Evolutionary conservation across 176 grass and related monocot species (phyloP).

Genomic region (Zea luxurians): DNA sequence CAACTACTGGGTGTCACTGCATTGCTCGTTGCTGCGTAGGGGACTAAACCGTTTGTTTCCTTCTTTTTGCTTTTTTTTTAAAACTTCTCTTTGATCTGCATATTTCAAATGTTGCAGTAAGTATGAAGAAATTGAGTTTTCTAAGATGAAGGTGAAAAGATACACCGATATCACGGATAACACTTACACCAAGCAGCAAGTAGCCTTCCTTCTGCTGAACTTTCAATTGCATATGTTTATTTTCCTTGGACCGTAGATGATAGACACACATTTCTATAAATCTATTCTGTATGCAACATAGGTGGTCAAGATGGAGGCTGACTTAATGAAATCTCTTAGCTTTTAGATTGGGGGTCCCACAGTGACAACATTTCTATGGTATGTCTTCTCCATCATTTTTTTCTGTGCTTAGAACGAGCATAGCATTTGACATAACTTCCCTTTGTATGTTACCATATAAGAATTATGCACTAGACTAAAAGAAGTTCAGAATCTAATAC

Average conservation of each 20-base stretch:
- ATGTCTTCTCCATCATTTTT: neutral
- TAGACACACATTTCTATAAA: neutral
- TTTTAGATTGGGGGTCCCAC: slow-evolving; percentile 56
- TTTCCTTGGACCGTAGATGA: neutral
- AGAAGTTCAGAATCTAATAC: neutral
- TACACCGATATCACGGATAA: slow-evolving; percentile 42
- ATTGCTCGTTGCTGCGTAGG: slow-evolving; percentile 60
- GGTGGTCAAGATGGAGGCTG: slow-evolving; percentile 65
- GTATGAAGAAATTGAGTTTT: slow-evolving; percentile 53
- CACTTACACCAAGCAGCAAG: slow-evolving; percentile 58
- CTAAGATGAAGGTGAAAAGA: slow-evolving; percentile 28
- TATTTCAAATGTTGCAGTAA: slow-evolving; percentile 49
- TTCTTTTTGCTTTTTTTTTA: slow-evolving; percentile 3
- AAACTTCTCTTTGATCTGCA: neutral
- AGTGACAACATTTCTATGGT: slow-evolving; percentile 53
- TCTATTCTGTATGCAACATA: slow-evolving; percentile 28
- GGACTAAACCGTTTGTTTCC: slow-evolving; percentile 3
- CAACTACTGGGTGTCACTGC: slow-evolving; percentile 54
- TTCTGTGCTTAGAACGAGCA: neutral
- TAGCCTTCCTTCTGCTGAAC: neutral
- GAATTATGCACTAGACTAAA: neutral
- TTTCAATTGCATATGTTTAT: slow-evolving; percentile 21
- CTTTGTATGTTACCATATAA: neutral
- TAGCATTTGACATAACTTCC: neutral
- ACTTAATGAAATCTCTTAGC: slow-evolving; percentile 48